phyloP scores from a whole-genome alignment of 2,329 filamentous ascomycete species.

The Penicillium aurantiogriseum region DNA sequence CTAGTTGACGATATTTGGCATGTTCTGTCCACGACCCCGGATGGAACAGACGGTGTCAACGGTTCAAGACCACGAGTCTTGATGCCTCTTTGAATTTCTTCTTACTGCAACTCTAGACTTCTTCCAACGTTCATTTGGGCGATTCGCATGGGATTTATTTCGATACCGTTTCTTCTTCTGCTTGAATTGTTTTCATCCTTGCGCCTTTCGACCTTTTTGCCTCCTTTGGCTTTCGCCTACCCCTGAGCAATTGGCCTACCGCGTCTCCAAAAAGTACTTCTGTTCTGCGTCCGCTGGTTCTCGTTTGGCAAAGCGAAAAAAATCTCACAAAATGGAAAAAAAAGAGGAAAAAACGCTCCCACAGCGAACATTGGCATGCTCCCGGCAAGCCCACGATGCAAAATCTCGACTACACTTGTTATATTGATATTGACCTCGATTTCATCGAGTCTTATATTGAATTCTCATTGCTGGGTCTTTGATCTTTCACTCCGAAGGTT shows the following conservation, averaged over 20 bases:
- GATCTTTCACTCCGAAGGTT: slow-evolving; percentile 1
- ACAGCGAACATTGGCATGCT: slow-evolving; percentile 28
- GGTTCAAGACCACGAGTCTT: slow-evolving; percentile 4
- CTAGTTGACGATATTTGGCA: slow-evolving; percentile 23
- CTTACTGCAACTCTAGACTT: slow-evolving; percentile 27
- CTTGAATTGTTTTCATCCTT: slow-evolving; percentile 24
- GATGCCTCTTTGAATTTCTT: slow-evolving; percentile 15
- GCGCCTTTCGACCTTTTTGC: slow-evolving; percentile 26
- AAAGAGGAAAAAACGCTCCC: slow-evolving; percentile 32
- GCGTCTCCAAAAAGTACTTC: slow-evolving; percentile 33
- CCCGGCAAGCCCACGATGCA: slow-evolving; percentile 19
- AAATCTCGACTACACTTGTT: not conserved
- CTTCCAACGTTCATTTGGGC: slow-evolving; percentile 23
- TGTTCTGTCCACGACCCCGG: slow-evolving; percentile 13
- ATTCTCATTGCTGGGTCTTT: slow-evolving; percentile 14
- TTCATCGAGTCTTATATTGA: not conserved
- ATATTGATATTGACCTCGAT: not conserved
- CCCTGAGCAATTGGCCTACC: slow-evolving; percentile 36
- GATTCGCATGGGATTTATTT: slow-evolving; percentile 23
- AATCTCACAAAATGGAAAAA: slow-evolving; percentile 31
- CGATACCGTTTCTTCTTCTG: slow-evolving; percentile 31
- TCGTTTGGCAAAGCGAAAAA: slow-evolving; percentile 27
- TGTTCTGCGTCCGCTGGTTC: slow-evolving; percentile 31
- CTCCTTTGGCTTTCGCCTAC: slow-evolving; percentile 27
- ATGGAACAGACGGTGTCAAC: slow-evolving; percentile 12